Percentiles rank a stretch among this genome's conserved stretches.
phyloP scores from a whole-genome alignment of 73 alveolate species.

The Tetrahymena borealis region DNA sequence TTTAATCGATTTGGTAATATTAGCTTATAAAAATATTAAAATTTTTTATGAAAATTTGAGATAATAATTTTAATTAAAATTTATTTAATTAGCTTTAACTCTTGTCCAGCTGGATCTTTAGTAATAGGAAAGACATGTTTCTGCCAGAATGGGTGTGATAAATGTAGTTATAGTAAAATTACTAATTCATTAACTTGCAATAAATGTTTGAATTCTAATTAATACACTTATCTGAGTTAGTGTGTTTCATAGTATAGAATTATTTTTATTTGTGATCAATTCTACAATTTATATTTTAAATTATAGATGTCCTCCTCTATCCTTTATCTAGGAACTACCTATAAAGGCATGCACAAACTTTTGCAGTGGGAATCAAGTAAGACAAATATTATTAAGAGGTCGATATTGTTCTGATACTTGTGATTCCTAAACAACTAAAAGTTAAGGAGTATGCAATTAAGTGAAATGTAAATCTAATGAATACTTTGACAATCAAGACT shows the following conservation, averaged over 20 bases:
- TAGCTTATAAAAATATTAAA: not conserved
- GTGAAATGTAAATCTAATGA: not conserved
- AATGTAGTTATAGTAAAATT: not conserved
- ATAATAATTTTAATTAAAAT: too few relatives aligned
- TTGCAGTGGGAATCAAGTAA: not conserved
- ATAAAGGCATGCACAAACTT: not conserved
- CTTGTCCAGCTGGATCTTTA: not conserved
- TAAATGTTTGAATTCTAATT: not conserved
- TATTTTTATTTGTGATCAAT: not conserved
- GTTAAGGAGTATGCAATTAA: not conserved
- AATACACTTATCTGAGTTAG: not conserved
- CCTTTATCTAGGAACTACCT: not conserved
- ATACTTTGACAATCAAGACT: not conserved
- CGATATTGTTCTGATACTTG: not conserved
- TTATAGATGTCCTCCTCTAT: not conserved
- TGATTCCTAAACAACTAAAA: not conserved
- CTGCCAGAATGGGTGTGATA: not conserved
- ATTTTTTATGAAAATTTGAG: not conserved
- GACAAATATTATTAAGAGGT: not conserved
- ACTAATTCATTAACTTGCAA: not conserved
- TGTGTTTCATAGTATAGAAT: not conserved
- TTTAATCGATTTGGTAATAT: not conserved
- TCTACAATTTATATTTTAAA: not conserved
- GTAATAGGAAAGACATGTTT: not conserved
- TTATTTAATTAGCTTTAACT: not conserved